phyloP scores from a whole-genome alignment of 2,329 filamentous ascomycete genomes.

The Nemania sp. region DNA sequence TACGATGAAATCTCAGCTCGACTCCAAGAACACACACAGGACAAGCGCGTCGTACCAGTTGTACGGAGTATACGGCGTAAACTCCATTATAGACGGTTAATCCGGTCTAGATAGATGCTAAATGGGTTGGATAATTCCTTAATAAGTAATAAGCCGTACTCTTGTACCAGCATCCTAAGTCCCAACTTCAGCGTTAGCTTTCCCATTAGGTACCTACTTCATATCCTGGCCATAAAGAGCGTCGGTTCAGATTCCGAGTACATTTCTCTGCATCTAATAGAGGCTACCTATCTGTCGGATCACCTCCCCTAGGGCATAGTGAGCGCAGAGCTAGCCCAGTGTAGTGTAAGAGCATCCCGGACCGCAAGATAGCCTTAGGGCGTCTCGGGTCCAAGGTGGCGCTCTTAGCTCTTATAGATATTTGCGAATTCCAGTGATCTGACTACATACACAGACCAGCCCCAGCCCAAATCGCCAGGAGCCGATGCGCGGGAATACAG shows the following conservation, averaged over 20 bases:
- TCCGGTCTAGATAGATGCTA: too few species aligned
- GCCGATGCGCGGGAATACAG: constrained; percentile 5
- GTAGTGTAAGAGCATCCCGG: not conserved
- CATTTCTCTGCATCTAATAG: not conserved
- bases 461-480: constrained; percentile 3
- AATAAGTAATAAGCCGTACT: not conserved
- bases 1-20: not conserved
- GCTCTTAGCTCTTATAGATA: constrained; percentile 22
- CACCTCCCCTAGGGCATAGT: constrained; percentile 3
- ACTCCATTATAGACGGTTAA: not conserved
- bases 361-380: not conserved
- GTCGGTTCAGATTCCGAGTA: not conserved
- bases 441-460: not conserved
- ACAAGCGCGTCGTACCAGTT: too few species aligned
- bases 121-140: not conserved
- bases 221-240: not conserved
- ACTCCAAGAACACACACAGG: not conserved
- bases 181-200: not conserved
- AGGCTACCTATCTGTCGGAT: not conserved
- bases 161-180: not conserved
- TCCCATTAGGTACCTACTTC: not conserved
- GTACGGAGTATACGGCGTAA: too few species aligned
- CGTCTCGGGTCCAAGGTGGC: constrained; percentile 5
- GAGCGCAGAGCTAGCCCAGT: not conserved
- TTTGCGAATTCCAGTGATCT: not conserved